Evolutionary conservation across 23 red algal genomes (phyloP).

Genomic region (Gracilaria domingensis): DNA sequence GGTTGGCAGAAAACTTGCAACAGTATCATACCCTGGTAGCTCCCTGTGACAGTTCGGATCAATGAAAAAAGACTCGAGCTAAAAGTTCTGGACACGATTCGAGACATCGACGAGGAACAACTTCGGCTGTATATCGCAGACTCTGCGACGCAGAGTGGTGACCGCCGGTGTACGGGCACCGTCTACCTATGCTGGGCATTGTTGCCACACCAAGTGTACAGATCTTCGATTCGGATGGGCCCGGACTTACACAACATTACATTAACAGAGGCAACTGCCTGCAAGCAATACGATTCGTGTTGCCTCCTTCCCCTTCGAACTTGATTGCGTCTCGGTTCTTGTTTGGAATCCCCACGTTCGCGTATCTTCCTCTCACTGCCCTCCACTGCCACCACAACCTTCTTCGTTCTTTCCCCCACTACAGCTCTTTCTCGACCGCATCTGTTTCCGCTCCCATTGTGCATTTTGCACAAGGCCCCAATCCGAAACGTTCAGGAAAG

Average conservation of each 20-base stretch:
- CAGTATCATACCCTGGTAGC: no score
- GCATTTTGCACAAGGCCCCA: background rate
- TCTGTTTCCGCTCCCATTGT: background rate
- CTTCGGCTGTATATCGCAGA: no score
- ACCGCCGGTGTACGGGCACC: no score
- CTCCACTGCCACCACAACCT: background rate
- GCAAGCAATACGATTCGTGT: conserved; percentile 15
- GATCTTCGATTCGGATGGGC: background rate
- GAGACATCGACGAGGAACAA: no score
- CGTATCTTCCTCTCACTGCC: background rate
- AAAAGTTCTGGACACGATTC: no score
- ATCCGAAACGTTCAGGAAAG: background rate
- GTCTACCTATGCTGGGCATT: no score
- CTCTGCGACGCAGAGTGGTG: no score
- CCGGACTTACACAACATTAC: background rate
- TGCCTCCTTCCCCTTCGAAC: background rate
- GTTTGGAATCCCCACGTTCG: background rate
- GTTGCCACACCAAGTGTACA: no score
- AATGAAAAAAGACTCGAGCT: no score
- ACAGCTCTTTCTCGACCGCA: background rate
- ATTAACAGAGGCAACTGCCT: background rate
- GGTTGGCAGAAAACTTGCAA: no score
- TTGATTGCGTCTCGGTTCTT: background rate
- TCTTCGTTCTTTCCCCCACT: no score
- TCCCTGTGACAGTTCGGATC: no score